phyloP scores from a whole-genome alignment of 805 yeast species.

The Yarrowia hollandica region DNA sequence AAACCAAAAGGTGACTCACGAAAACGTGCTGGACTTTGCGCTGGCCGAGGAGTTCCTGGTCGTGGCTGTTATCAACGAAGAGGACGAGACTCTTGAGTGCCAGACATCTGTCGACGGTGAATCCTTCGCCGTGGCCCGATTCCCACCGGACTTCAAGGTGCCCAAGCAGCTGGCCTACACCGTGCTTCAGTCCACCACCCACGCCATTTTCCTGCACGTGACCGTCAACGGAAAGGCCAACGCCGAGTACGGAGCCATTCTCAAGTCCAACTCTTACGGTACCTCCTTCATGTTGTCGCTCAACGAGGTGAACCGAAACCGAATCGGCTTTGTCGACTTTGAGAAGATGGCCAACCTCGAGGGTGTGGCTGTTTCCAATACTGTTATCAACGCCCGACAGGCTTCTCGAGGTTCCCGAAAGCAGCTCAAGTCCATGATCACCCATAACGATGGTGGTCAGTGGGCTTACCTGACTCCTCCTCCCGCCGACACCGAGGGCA shows the following conservation, averaged over 20 bases:
- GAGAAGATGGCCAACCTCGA: slow-evolving; percentile 81
- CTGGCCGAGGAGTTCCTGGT: slow-evolving; percentile 68
- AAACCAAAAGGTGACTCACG: slow-evolving; percentile 44
- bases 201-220: slow-evolving; percentile 78
- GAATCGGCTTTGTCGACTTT: slow-evolving; percentile 78
- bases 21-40: slow-evolving; percentile 70
- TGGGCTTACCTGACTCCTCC: slow-evolving; percentile 81
- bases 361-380: slow-evolving; percentile 76
- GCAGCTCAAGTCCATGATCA: slow-evolving; percentile 65
- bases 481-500: slow-evolving; percentile 57
- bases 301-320: slow-evolving; percentile 71
- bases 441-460: slow-evolving; percentile 89
- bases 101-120: slow-evolving; percentile 77
- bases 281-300: slow-evolving; percentile 74
- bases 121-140: slow-evolving; percentile 71
- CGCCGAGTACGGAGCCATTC: slow-evolving; percentile 69
- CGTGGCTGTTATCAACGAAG: slow-evolving; percentile 57
- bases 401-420: slow-evolving; percentile 52
- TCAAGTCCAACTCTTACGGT: slow-evolving; percentile 91
- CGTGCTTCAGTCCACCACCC: slow-evolving; percentile 67
- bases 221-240: slow-evolving; percentile 57
- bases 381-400: slow-evolving; percentile 57
- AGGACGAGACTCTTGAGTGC: slow-evolving; percentile 58
- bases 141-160: slow-evolving; percentile 67
- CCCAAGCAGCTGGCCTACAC: slow-evolving; percentile 73